phyloP scores from a whole-genome alignment of 2,329 filamentous ascomycete genomes.

The Fusarium succisae region DNA sequence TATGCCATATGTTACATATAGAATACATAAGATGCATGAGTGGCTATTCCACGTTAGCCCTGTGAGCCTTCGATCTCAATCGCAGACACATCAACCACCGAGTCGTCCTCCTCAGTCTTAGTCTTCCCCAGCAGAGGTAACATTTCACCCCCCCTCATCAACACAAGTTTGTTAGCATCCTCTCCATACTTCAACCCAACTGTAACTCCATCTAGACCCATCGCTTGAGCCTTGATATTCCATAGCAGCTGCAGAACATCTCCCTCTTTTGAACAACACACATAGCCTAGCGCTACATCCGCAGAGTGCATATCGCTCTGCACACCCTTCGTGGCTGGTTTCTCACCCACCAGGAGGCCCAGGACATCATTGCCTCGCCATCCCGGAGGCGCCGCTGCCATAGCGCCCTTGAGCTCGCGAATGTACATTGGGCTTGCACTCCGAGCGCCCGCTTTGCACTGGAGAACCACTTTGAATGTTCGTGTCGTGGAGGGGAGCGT shows the following conservation, averaged over 20 bases:
- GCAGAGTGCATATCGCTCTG: constrained; percentile 70
- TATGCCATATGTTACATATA: neutral
- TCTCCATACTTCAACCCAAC: constrained; percentile 57
- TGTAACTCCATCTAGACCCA: constrained; percentile 69
- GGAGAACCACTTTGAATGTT: constrained; percentile 61
- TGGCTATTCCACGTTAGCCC: neutral
- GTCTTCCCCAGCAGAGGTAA: constrained; percentile 40
- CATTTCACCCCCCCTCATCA: constrained; percentile 61
- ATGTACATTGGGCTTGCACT: constrained; percentile 67
- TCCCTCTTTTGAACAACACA: constrained; percentile 69
- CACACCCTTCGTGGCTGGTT: constrained; percentile 80
- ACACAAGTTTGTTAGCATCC: constrained; percentile 54
- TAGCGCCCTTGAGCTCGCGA: constrained; percentile 83
- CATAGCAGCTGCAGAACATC: constrained; percentile 74
- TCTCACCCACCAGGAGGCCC: constrained; percentile 75
- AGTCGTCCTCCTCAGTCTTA: neutral
- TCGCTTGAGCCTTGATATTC: constrained; percentile 71
- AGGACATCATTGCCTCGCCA: constrained; percentile 75
- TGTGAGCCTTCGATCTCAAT: neutral
- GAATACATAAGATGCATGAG: neutral
- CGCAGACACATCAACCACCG: neutral
- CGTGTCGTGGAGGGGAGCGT: constrained; percentile 53
- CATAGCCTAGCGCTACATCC: constrained; percentile 76
- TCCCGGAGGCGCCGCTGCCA: constrained; percentile 75
- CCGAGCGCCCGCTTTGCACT: constrained; percentile 73